A percentile compares a stretch with the other conserved stretches of the same genome.
These are phyloP conservation scores for Talaromyces marneffei DNA, from an alignment of 2,329 filamentous ascomycete genomes.

Conservation along the genomic window DNA sequence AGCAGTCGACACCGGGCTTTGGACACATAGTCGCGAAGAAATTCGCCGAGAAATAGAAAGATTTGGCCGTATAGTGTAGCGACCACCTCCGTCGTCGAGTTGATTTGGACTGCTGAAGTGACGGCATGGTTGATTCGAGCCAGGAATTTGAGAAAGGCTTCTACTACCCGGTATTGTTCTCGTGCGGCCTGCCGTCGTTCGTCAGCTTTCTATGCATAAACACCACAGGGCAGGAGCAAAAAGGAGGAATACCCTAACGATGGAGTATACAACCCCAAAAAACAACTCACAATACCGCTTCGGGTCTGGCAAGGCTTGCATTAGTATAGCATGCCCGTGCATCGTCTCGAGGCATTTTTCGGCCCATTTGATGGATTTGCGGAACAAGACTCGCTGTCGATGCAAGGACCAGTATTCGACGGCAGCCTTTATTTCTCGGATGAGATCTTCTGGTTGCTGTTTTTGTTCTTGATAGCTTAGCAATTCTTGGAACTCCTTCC, in stretches of 20 bases:
- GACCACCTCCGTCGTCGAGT: constrained; percentile 11
- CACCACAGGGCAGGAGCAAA: no score
- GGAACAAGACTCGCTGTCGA: constrained; percentile 23
- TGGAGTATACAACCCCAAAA: constrained; percentile 32
- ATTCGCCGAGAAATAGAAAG: constrained; percentile 33
- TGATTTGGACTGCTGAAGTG: constrained; percentile 14
- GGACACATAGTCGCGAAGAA: constrained; percentile 35
- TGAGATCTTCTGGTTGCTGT: constrained; percentile 26
- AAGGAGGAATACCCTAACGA: constrained; percentile 27
- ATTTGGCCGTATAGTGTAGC: constrained; percentile 30
- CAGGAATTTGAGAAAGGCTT: constrained; percentile 30
- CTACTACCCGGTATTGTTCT: constrained; percentile 30
- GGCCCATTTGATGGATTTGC: constrained; percentile 23
- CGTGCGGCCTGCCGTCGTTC: constrained; percentile 26
- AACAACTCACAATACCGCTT: constrained; percentile 29
- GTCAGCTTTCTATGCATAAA: background rate
- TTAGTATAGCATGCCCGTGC: constrained; percentile 23
- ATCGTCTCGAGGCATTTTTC: constrained; percentile 27
- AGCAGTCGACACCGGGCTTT: constrained; percentile 30
- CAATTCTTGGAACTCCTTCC: constrained; percentile 30
- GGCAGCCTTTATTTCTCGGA: constrained; percentile 22
- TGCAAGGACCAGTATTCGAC: constrained; percentile 27
- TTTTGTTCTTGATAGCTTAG: constrained; percentile 26
- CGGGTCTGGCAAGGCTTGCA: constrained; percentile 24
- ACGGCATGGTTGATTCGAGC: constrained; percentile 30